Evolutionary conservation across 805 yeast species (phyloP), one percentile per base, ranked within the genome.

Genomic region (Nadsonia fulvescens): DNA sequence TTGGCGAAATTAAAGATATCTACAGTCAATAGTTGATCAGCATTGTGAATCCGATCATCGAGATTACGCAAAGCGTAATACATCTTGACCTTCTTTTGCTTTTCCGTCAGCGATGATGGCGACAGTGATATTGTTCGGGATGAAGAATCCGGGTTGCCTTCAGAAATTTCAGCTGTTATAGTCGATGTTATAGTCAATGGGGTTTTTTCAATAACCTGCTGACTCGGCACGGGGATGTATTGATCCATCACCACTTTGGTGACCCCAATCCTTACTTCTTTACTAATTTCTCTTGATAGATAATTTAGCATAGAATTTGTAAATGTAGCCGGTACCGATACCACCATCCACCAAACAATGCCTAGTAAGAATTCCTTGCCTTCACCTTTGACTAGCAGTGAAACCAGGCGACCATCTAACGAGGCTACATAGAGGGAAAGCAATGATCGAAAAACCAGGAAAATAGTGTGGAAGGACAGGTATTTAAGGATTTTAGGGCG

Each of bases 271-370:
- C 92, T 63, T 36, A 79, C 63, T 20, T 51, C 32, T 24, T 51
- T 36, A 3, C 56, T 53, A 15, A 53, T 33, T n/a, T 37, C 41
- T 15, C 48, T 44, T 34, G 49, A 58, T n/a, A 53, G 31, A 31
- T 46, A 50, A 23, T 41, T 41, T 28, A 82, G 59, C 28, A 76
- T 47, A 0, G 92, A 66, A 40, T 82, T 79, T 6, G 77, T 71
- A 15, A 77, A 42, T 3, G 93, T 65, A 2, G 93, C 89, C 0
- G 96, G 96, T 6, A 81, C 46, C 7, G 94, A 93, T 8, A 83
- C 56, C 9, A 67, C 39, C 72, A 83, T 66, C 95, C 95, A 83
- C 40, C 66, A 58, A 2, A 63, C 55, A 29, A 82, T 48, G 15
- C 74, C 61, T 32, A 62, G 61, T 30, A 71, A 53, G 41, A 83